Percentiles rank a stretch among this genome's conserved stretches.
Conservation (phyloP, 805 yeast genomes). For the Candida manassasensis region DNA sequence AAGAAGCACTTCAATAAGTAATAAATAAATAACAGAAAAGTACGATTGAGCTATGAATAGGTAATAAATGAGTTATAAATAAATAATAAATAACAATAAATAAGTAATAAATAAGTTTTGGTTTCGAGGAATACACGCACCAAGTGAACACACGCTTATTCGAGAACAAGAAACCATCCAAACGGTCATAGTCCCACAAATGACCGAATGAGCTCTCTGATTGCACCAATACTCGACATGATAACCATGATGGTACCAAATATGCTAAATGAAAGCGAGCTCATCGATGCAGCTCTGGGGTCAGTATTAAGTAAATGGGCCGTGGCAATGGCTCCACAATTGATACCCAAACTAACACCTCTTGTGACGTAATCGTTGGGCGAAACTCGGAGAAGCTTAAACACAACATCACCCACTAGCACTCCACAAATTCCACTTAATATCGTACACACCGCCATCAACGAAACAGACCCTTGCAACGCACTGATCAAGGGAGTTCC, state of each 20-base stretch:
- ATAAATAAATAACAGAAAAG: no score
- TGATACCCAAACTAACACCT: constrained; percentile 72
- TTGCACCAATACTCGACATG: constrained; percentile 50
- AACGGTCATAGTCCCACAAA: constrained; percentile 17
- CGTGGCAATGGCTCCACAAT: constrained; percentile 81
- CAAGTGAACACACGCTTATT: no score
- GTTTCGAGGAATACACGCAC: no score
- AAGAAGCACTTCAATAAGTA: no score
- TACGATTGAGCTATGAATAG: no score
- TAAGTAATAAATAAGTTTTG: no score
- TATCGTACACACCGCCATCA: constrained; percentile 77
- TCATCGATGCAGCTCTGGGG: constrained; percentile 78
- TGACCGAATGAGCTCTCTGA: constrained; percentile 19
- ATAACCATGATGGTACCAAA: constrained; percentile 74
- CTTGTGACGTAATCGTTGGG: constrained; percentile 66
- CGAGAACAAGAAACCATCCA: no score
- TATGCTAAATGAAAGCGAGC: constrained; percentile 63
- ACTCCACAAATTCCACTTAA: constrained; percentile 76
- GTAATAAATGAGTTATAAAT: no score
- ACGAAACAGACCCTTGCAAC: constrained; percentile 61
- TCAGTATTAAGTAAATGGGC: constrained; percentile 66
- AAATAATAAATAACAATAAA: no score
- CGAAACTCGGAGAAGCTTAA: constrained; percentile 48
- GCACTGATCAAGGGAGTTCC: constrained; percentile 72
- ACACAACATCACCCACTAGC: constrained; percentile 51